Evolutionary conservation across 1,139 yeast species (phyloP).

Genomic region (Wickerhamomyces sp.): DNA sequence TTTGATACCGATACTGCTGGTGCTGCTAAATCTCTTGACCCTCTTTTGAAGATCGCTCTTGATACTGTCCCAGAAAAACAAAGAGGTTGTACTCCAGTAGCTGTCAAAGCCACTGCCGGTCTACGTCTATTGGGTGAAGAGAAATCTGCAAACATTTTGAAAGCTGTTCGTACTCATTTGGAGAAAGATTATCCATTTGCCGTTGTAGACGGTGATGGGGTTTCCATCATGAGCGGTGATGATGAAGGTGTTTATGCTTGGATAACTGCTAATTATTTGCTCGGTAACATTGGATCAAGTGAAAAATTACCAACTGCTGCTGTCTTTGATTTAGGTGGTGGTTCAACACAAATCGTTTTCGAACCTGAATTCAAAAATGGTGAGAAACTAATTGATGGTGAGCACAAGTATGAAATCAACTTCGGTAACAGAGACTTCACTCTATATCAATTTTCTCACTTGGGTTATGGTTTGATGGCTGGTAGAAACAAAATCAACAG

Average conservation of each 20-base stretch:
- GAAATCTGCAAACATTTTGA: constrained; percentile 63
- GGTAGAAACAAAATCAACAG: constrained; percentile 82
- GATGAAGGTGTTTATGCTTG: constrained; percentile 99
- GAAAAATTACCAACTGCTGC: constrained; percentile 84
- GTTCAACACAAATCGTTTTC: constrained; percentile 96
- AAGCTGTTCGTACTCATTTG: constrained; percentile 70
- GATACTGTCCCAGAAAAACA: constrained; percentile 66
- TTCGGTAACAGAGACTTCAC: constrained; percentile 79
- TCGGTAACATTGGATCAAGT: constrained; percentile 83
- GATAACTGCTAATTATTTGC: constrained; percentile 90
- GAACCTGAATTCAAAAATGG: constrained; percentile 70
- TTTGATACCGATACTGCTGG: constrained; percentile 75
- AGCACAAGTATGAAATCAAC: constrained; percentile 72
- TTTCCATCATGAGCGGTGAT: constrained; percentile 89
- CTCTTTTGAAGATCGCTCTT: constrained; percentile 69
- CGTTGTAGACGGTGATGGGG: constrained; percentile 78
- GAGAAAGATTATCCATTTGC: constrained; percentile 84
- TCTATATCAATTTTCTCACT: constrained; percentile 91
- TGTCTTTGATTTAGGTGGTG: constrained; percentile 97
- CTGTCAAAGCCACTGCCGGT: constrained; percentile 98
- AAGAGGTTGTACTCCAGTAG: constrained; percentile 82
- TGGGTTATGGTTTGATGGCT: constrained; percentile 93
- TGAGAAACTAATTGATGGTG: constrained; percentile 73
- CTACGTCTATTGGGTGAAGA: constrained; percentile 78
- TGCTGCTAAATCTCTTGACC: constrained; percentile 86